Evolutionary conservation across 495 filamentous ascomycete species (phyloP).

Genomic region (Collariella sp.): DNA sequence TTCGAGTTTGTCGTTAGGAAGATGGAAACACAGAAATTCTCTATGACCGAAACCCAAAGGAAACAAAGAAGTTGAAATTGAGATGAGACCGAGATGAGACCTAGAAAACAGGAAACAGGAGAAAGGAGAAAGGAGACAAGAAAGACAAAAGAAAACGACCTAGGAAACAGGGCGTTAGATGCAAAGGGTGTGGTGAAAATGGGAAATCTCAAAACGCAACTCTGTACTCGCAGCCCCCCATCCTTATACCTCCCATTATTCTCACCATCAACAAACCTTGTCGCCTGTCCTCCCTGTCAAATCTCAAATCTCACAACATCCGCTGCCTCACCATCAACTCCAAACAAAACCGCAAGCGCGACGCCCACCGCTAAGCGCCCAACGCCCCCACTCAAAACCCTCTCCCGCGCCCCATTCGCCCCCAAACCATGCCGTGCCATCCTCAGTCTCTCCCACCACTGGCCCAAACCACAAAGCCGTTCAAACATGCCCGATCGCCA

Average conservation of each 20-base stretch:
- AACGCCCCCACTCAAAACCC: neutral
- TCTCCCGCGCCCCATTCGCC: neutral
- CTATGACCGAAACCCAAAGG: constrained; percentile 12
- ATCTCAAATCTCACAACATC: neutral
- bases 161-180: neutral
- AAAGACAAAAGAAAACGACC: constrained; percentile 1
- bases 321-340: neutral
- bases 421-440: neutral
- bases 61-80: constrained; percentile 14
- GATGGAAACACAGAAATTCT: constrained; percentile 13
- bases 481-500: no score
- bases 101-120: constrained; percentile 16
- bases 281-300: no score
- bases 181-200: neutral
- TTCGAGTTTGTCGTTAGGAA: constrained; percentile 9
- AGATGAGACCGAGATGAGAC: constrained; percentile 10
- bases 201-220: neutral
- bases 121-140: constrained; percentile 17
- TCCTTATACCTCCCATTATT: neutral
- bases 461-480: no score
- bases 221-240: neutral
- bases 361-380: constrained; percentile 5
- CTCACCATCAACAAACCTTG: neutral
- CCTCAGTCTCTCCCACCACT: no score
- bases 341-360: neutral